These are phyloP conservation scores for Epithemia pelagica DNA, from an alignment of 108 stramenopile species.

Conservation along the genomic window DNA sequence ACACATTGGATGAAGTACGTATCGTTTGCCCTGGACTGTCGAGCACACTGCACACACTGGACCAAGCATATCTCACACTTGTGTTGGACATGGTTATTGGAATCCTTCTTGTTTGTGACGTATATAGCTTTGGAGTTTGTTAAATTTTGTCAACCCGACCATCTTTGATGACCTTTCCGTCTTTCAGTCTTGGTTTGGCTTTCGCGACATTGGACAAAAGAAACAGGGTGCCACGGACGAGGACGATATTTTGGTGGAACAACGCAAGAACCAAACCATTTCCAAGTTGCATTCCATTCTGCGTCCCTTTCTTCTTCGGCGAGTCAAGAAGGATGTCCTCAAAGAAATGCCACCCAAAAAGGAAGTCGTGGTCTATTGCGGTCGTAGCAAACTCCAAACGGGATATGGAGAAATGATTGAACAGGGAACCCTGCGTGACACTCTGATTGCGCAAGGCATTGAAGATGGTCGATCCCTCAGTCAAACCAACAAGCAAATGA, in stretches of 20 bases:
- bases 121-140: slow-evolving; percentile 83
- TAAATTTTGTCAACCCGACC: slow-evolving; percentile 97
- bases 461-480: slow-evolving; percentile 64
- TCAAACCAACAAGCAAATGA: slow-evolving; percentile 93
- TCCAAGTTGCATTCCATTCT: slow-evolving; percentile 96
- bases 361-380: slow-evolving; percentile 93
- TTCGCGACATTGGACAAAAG: slow-evolving; percentile 94
- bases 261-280: slow-evolving; percentile 86
- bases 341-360: slow-evolving; percentile 91
- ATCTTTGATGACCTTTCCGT: slow-evolving; percentile 97
- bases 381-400: slow-evolving; percentile 86
- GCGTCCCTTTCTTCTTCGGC: slow-evolving; percentile 91
- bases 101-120: background rate
- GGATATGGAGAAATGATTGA: slow-evolving; percentile 82
- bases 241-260: slow-evolving; percentile 81
- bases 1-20: slow-evolving; percentile 72
- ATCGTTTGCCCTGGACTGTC: too few species aligned
- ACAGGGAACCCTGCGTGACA: slow-evolving; percentile 65
- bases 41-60: too few species aligned
- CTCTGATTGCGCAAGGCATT: slow-evolving; percentile 67
- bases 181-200: slow-evolving; percentile 97
- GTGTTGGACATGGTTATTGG: too few species aligned
- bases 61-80: too few species aligned
- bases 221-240: slow-evolving; percentile 75
- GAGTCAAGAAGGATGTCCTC: slow-evolving; percentile 91